phyloP scores from a whole-genome alignment of 257 asterid species.

The Marsdenia floribunda region DNA sequence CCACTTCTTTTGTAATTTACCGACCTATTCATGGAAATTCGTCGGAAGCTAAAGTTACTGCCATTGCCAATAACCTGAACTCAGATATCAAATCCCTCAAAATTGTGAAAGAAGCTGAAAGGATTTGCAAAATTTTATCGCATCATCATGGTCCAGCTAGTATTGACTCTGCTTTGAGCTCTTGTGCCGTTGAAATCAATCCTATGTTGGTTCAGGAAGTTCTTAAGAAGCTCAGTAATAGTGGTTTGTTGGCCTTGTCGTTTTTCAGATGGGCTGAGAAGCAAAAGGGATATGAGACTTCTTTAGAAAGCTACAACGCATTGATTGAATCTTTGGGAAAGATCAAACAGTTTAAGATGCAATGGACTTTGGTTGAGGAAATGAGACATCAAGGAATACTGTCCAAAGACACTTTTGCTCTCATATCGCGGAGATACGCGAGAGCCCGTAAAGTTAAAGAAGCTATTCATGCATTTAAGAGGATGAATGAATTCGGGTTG shows the following conservation, averaged over 20 bases:
- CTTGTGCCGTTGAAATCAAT: conserved; percentile 28
- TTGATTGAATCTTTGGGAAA: conserved; percentile 73
- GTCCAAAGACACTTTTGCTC: conserved; percentile 52
- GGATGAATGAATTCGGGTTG: conserved; percentile 70
- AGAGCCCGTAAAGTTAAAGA: conserved; percentile 69
- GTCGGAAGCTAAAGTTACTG: background rate
- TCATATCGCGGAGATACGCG: conserved; percentile 67
- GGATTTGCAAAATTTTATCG: conserved; percentile 41
- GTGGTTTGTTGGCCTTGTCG: conserved; percentile 58
- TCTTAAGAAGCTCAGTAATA: conserved; percentile 56
- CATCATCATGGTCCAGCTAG: conserved; percentile 23
- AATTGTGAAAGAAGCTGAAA: conserved; percentile 38
- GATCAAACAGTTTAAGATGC: conserved; percentile 72
- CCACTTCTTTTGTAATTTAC: background rate
- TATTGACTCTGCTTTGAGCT: conserved; percentile 36
- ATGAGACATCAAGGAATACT: conserved; percentile 48
- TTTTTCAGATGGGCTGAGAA: conserved; percentile 87
- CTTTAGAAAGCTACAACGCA: conserved; percentile 55
- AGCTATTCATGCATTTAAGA: conserved; percentile 65
- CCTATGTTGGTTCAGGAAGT: conserved; percentile 56
- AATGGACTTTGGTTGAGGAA: conserved; percentile 68
- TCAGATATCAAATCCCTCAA: conserved; percentile 22
- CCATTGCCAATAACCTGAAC: conserved; percentile 9
- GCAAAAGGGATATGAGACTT: conserved; percentile 27
- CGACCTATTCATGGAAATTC: conserved; percentile 7